Evolutionary conservation across 495 filamentous ascomycete genomes (phyloP), one percentile per base, ranked within the genome.

Genomic region (Penicillium silybi): DNA sequence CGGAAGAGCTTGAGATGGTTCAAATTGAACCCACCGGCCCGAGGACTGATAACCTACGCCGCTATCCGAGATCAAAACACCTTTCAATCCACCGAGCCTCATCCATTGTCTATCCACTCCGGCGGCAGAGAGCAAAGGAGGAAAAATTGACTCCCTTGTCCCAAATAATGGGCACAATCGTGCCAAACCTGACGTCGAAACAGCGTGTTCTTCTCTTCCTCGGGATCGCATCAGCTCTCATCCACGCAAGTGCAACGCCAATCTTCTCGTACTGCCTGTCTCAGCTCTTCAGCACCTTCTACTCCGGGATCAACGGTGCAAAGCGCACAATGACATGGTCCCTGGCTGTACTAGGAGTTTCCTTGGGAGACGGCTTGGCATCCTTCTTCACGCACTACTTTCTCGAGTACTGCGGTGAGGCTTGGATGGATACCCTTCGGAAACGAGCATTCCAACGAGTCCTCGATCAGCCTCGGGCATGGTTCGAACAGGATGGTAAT

Each of bases 261-360:
- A 65, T 82, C 0, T 97, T 96, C 65, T 87, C 88, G 0, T 89
- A 78, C 53, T 73, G 88, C 27, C 86, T 98, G 34, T 80, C 91
- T 2, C 78, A 86, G 48, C 78, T 98, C 0, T 74, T 96, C 2
- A 65, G 66, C 6, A 83, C 86, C 0, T 88, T 95, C 63, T 90
- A 83, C 63, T 53, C 77, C 6, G 50, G 70, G 9, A 62, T 58
- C 0, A 62, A 71, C 9, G 68, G 74, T 5, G 68, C 68, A 2
- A 65, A 73, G 25, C 48, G 71, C 29, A 79, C 85, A 7, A 67
- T 72, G 48, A 81, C 67, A 52, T 97, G 88, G 82, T 86, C 90
- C 3, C 60, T 87, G 13, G 69, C 73, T 11, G 82, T 96, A 9
- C 75, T 96, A 1, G 81, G 70, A 0, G 76, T 96, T 6, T 85